Conservation (phyloP, 805 yeast species). For the Metschnikowia lochheadii region DNA sequence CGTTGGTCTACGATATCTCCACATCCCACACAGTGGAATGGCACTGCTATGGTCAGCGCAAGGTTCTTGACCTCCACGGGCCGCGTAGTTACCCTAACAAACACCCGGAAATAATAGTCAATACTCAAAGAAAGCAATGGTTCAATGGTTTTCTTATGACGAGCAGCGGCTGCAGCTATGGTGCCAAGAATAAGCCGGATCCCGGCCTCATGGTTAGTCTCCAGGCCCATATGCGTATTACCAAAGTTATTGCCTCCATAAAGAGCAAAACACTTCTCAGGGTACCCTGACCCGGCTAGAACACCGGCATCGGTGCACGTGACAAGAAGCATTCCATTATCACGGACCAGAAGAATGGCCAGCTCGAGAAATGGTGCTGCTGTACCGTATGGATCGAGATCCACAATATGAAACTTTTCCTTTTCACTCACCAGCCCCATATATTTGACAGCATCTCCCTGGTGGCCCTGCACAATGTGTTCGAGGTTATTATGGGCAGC, state of each 20-base stretch:
- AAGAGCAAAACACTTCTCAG: slow-evolving; percentile 91
- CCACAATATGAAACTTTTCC: slow-evolving; percentile 74
- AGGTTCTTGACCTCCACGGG: slow-evolving; percentile 80
- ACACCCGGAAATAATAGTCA: slow-evolving; percentile 87
- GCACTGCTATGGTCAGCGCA: slow-evolving; percentile 70
- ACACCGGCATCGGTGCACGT: slow-evolving; percentile 97
- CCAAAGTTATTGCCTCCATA: slow-evolving; percentile 92
- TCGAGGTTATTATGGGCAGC: slow-evolving; percentile 60
- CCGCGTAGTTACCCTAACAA: slow-evolving; percentile 70
- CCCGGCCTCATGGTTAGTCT: slow-evolving; percentile 91
- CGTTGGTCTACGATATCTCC: slow-evolving; percentile 67
- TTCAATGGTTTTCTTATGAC: slow-evolving; percentile 80
- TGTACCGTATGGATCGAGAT: slow-evolving; percentile 96
- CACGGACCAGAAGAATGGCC: slow-evolving; percentile 78
- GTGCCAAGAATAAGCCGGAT: slow-evolving; percentile 74
- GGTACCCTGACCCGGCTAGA: slow-evolving; percentile 91
- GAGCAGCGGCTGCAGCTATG: slow-evolving; percentile 81
- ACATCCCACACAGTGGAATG: slow-evolving; percentile 86
- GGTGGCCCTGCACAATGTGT: slow-evolving; percentile 57
- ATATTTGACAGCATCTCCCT: slow-evolving; percentile 86
- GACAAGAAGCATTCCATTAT: slow-evolving; percentile 80
- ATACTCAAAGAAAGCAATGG: slow-evolving; percentile 84
- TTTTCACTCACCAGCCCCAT: slow-evolving; percentile 51
- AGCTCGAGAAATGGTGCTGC: slow-evolving; percentile 95
- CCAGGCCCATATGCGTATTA: slow-evolving; percentile 45